These are phyloP conservation scores for Tricholoma matsutake DNA, from an alignment of 768 basidiomycete species.

Conservation along the genomic window DNA sequence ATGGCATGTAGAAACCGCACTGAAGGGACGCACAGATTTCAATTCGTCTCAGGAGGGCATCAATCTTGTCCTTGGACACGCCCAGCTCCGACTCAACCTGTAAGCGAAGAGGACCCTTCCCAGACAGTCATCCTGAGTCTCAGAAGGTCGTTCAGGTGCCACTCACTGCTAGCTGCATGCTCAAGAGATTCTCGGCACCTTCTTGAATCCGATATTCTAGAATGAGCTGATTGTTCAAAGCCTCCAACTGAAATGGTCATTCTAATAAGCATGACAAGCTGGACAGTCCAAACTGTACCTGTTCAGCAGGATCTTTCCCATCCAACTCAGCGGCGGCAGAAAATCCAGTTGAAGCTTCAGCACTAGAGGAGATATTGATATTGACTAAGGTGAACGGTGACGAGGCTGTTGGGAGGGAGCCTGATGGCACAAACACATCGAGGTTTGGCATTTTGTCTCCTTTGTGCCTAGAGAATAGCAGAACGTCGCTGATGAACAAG, in stretches of 20 bases:
- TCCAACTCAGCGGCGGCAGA: slow-evolving; percentile 40
- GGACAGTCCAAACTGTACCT: slow-evolving; percentile 30
- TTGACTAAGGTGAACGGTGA: slow-evolving; percentile 27
- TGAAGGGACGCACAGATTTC: slow-evolving; percentile 42
- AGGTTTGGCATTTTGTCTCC: slow-evolving; percentile 15
- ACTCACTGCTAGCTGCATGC: slow-evolving; percentile 57
- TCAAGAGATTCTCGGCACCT: slow-evolving; percentile 87
- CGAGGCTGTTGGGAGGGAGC: slow-evolving; percentile 18
- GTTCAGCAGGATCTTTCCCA: slow-evolving; percentile 42
- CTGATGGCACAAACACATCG: slow-evolving; percentile 15
- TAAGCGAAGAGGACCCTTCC: slow-evolving; percentile 58
- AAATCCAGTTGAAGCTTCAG: slow-evolving; percentile 21
- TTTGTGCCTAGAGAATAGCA: neutral
- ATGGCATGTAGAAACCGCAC: slow-evolving; percentile 1
- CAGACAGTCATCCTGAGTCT: neutral
- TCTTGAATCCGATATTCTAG: slow-evolving; percentile 84
- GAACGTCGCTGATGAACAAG: neutral
- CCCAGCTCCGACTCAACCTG: slow-evolving; percentile 78
- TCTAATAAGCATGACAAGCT: neutral
- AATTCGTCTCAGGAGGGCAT: slow-evolving; percentile 56
- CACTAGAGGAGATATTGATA: slow-evolving; percentile 4
- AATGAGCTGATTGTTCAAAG: slow-evolving; percentile 63
- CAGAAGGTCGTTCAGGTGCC: neutral
- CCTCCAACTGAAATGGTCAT: slow-evolving; percentile 49
- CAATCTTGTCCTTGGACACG: slow-evolving; percentile 72